Evolutionary conservation across 2,329 filamentous ascomycete genomes (phyloP).

Genomic region (Paraconiothyrium brasiliense): DNA sequence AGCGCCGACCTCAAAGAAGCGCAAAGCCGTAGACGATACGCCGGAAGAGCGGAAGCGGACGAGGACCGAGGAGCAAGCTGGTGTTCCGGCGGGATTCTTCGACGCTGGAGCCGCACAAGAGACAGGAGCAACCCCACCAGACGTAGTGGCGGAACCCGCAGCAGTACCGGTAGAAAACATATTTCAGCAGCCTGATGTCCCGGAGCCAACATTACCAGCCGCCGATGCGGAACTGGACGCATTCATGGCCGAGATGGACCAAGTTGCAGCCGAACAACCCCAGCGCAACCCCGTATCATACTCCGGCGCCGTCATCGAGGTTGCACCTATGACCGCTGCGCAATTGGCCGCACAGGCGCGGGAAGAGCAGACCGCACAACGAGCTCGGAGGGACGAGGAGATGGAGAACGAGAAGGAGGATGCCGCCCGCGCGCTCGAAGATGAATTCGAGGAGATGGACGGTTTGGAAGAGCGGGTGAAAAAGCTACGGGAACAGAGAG

Average conservation of each 20-base stretch:
- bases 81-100: slow-evolving; percentile 49
- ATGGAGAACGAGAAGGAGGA: slow-evolving; percentile 60
- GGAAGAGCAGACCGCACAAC: slow-evolving; percentile 55
- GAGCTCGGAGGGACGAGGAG: slow-evolving; percentile 54
- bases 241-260: slow-evolving; percentile 64
- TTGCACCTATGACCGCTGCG: slow-evolving; percentile 57
- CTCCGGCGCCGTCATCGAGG: slow-evolving; percentile 54
- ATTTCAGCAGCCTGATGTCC: slow-evolving; percentile 18
- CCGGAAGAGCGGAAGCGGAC: slow-evolving; percentile 45
- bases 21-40: slow-evolving; percentile 45
- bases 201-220: slow-evolving; percentile 21
- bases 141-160: not conserved
- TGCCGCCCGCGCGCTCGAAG: slow-evolving; percentile 54
- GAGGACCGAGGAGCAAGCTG: slow-evolving; percentile 42
- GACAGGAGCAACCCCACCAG: not conserved
- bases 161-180: not conserved
- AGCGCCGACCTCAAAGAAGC: slow-evolving; percentile 44
- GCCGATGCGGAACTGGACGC: slow-evolving; percentile 65
- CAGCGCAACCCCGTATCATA: slow-evolving; percentile 64
- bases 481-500: slow-evolving; percentile 56
- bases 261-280: slow-evolving; percentile 76
- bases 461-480: slow-evolving; percentile 56
- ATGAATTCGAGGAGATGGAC: slow-evolving; percentile 63
- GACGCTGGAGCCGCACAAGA: slow-evolving; percentile 33
- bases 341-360: slow-evolving; percentile 57